These are phyloP conservation scores for Cryptosporidium baileyi DNA, from an alignment of 169 alveolate species.

Conservation along the genomic window DNA sequence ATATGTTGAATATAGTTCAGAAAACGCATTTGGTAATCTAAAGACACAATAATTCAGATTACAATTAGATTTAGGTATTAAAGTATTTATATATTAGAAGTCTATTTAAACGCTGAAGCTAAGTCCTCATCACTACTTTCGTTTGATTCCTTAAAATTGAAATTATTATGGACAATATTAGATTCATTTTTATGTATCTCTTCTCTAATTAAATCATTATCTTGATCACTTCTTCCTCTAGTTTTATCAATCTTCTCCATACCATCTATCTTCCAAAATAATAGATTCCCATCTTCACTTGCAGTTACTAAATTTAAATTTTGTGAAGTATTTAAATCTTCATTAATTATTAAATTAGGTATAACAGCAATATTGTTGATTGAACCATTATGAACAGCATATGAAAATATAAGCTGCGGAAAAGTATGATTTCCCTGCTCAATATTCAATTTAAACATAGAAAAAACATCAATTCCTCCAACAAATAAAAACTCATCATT, in stretches of 20 bases:
- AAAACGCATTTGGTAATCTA: slow-evolving; percentile 78
- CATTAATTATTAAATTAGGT: slow-evolving; percentile 12
- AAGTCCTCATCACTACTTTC: slow-evolving; percentile 61
- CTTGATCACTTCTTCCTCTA: background rate
- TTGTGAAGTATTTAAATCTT: background rate
- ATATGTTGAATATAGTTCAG: slow-evolving; percentile 82
- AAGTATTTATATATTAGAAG: background rate
- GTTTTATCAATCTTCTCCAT: background rate
- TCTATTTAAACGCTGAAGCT: slow-evolving; percentile 58
- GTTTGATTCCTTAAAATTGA: slow-evolving; percentile 2
- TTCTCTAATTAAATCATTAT: background rate
- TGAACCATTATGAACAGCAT: slow-evolving; percentile 46
- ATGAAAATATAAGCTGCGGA: slow-evolving; percentile 33
- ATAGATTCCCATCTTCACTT: slow-evolving; percentile 46
- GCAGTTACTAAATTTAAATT: slow-evolving; percentile 12
- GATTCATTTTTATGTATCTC: background rate
- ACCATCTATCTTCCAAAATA: slow-evolving; percentile 35
- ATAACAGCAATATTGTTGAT: slow-evolving; percentile 15
- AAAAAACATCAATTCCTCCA: slow-evolving; percentile 15
- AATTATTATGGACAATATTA: background rate
- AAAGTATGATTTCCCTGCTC: background rate
- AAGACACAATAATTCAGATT: too few species aligned
- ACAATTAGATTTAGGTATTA: too few species aligned
- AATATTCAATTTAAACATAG: slow-evolving; percentile 8
- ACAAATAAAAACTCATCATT: slow-evolving; percentile 36